Evolutionary conservation across 805 yeast species (phyloP).

Genomic region (Metschnikowia koreensis): DNA sequence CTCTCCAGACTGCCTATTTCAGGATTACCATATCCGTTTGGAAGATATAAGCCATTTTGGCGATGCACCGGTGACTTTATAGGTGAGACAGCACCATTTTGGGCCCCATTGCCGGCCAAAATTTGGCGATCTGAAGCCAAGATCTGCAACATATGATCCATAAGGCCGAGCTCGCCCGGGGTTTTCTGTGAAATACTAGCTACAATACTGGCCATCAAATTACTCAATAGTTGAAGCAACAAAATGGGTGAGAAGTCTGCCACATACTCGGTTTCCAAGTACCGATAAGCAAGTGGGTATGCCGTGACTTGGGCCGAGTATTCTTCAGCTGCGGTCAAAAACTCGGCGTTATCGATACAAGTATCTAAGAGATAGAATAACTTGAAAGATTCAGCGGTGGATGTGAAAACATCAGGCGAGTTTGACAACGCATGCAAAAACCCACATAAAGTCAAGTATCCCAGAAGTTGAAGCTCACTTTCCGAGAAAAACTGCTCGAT

Average conservation of each 20-base stretch:
- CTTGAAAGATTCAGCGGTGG: conserved; percentile 25
- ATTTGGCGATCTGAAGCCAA: conserved; percentile 20
- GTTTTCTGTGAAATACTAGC: conserved; percentile 24
- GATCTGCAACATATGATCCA: conserved; percentile 29
- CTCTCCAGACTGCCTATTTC: conserved; percentile 6
- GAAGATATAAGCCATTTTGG: background rate
- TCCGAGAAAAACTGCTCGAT: conserved; percentile 25
- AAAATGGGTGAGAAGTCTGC: conserved; percentile 35
- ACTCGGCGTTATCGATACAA: conserved; percentile 38
- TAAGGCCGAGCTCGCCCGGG: conserved; percentile 17
- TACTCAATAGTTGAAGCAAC: conserved; percentile 35
- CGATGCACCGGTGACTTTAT: background rate
- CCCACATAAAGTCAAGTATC: conserved; percentile 38
- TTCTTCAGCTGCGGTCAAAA: conserved; percentile 35
- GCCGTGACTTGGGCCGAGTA: conserved; percentile 22
- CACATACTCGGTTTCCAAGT: conserved; percentile 27
- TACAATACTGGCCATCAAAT: conserved; percentile 35
- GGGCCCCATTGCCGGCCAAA: background rate
- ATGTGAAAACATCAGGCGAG: conserved; percentile 27
- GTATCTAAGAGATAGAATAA: conserved; percentile 34
- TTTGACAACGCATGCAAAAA: conserved; percentile 30
- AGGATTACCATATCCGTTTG: conserved; percentile 2
- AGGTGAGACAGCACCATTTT: background rate
- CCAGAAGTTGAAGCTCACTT: conserved; percentile 23
- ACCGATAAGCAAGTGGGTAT: conserved; percentile 11